Conservation (phyloP, 306 rosid genomes). For the Quercus berberidifolia region DNA sequence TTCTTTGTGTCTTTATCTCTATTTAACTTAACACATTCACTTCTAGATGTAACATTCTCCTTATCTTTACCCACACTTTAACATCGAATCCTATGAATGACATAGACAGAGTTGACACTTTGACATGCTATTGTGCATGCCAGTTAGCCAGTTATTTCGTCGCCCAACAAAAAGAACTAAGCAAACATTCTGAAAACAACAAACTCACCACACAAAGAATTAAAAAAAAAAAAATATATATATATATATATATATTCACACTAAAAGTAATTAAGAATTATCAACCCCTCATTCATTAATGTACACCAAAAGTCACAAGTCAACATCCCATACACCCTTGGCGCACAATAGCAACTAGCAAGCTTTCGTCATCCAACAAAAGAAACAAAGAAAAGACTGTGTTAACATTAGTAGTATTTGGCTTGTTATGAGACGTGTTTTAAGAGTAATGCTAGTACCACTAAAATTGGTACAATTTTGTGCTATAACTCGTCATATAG, state of each 20-base stretch:
- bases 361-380: slow-evolving; percentile 5
- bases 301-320: too few species aligned
- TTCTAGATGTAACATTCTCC: neutral
- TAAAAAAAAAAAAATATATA: too few species aligned
- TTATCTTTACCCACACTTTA: neutral
- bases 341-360: neutral
- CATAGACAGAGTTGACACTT: neutral
- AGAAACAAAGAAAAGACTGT: neutral
- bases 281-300: too few species aligned
- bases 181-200: neutral
- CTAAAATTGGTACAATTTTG: accelerated
- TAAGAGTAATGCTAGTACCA: too few species aligned
- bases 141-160: slow-evolving; percentile 1
- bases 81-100: neutral
- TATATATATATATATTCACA: too few species aligned
- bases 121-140: neutral
- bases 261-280: neutral
- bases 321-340: too few species aligned
- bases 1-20: too few species aligned
- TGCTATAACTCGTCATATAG: accelerated
- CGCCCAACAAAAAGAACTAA: slow-evolving; percentile 9
- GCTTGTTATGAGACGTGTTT: too few species aligned
- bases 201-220: neutral
- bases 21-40: neutral
- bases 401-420: too few species aligned